Percentiles rank a stretch among this genome's conserved stretches.
Evolutionary conservation across 1,284 basidiomycete species (phyloP).

Genomic region (Tremellales sp.): DNA sequence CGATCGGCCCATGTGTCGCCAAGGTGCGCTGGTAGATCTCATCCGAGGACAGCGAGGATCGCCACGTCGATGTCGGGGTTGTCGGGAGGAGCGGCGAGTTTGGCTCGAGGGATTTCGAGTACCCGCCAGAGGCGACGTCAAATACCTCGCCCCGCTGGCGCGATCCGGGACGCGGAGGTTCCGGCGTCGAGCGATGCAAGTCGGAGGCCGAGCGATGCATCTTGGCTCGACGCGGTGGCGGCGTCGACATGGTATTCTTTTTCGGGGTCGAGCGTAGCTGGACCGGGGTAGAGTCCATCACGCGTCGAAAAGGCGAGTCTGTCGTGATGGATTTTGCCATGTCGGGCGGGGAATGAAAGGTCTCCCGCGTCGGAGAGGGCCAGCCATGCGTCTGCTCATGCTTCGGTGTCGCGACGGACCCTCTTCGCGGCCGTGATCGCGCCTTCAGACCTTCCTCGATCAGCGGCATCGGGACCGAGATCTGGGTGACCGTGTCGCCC

Average conservation of each 20-base stretch:
- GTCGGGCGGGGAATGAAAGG: no score
- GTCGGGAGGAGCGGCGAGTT: constrained; percentile 14
- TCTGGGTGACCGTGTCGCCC: no score
- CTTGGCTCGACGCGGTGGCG: constrained; percentile 19
- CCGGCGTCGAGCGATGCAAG: constrained; percentile 18
- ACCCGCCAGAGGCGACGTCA: constrained; percentile 35
- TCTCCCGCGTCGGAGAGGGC: no score
- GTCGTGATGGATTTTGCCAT: no score
- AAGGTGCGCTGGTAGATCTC: constrained; percentile 19
- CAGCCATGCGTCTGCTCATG: no score
- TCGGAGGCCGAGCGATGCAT: constrained; percentile 18
- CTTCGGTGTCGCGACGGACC: no score
- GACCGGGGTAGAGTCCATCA: no score
- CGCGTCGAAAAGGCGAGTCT: no score
- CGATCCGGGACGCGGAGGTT: constrained; percentile 26
- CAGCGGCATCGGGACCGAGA: no score
- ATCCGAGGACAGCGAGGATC: constrained; percentile 26
- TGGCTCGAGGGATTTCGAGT: constrained; percentile 30
- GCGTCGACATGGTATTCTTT: constrained; percentile 6
- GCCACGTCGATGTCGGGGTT: constrained; percentile 29
- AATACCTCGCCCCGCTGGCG: constrained; percentile 33
- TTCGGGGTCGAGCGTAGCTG: no score
- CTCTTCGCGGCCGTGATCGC: no score
- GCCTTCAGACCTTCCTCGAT: no score
- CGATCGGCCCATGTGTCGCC: constrained; percentile 49